phyloP scores from a whole-genome alignment of 176 grass and related monocot genomes.

The Urochloa ruziziensis region DNA sequence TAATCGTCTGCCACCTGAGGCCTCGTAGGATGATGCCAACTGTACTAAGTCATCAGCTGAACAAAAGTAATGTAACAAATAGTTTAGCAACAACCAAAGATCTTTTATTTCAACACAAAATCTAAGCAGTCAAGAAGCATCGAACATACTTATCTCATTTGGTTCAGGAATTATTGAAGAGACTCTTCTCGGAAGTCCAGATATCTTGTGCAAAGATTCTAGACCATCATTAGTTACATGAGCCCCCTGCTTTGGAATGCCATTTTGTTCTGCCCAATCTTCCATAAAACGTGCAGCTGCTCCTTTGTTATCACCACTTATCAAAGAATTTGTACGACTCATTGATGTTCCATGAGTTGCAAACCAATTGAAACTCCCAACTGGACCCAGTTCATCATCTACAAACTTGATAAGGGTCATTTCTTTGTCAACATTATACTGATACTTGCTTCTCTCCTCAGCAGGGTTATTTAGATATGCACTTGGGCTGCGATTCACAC shows the following conservation, averaged over 20 bases:
- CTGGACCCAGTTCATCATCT: constrained; percentile 64
- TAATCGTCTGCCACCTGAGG: constrained; percentile 74
- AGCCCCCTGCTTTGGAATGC: constrained; percentile 41
- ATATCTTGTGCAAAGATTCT: constrained; percentile 26
- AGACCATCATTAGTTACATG: constrained; percentile 27
- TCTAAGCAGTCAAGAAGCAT: not conserved
- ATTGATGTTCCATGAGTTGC: constrained; percentile 97
- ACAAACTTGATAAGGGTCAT: constrained; percentile 97
- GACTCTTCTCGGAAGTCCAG: constrained; percentile 60
- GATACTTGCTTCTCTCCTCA: constrained; percentile 64
- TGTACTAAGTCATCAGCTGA: constrained; percentile 70
- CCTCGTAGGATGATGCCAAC: constrained; percentile 75
- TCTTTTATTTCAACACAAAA: constrained; percentile 15
- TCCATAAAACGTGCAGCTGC: constrained; percentile 97
- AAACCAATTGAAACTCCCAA: constrained; percentile 99
- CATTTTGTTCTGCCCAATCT: constrained; percentile 80
- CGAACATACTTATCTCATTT: constrained; percentile 65
- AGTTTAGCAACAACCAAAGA: constrained; percentile 1
- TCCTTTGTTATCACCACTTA: constrained; percentile 98
- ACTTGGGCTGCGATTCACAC: constrained; percentile 92
- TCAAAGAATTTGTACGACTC: constrained; percentile 92
- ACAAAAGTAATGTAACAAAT: constrained; percentile 25
- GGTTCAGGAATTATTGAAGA: constrained; percentile 86
- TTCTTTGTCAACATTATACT: constrained; percentile 83
- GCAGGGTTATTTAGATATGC: constrained; percentile 91